Base-by-base conservation (phyloP, 176 grass and related monocot species). In the Eleusine indica region DNA sequence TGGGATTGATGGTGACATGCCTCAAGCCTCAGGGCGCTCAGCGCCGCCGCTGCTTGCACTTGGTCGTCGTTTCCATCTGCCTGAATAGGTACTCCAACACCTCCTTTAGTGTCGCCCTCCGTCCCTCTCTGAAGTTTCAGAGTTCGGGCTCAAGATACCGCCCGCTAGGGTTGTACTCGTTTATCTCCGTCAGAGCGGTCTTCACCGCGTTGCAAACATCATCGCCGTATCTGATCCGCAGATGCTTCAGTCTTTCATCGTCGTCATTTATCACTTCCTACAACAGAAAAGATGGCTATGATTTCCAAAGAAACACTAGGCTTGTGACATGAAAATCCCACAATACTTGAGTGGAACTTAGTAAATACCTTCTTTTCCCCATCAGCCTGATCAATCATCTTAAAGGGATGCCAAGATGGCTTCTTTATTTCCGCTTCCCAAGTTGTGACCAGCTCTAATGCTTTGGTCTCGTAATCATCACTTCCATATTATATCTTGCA, bases 401-500 rank as follows among this genome's bases (percentile, higher is more conserved):
- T 98, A 86, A 88, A 98, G 32, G 96, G 96, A 90, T 98, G 91
- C 96, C 96, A 98, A 17, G 87, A 62, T 80, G 96, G 91, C 54
- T 95, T 95, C 80, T 98, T 98, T 69, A 98, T 71, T 81, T 95
- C 96, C 56, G 93, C 96, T 83, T 95, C 89, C 91, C 93, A 98
- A 75, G n/a, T 63, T 58, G 87, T 71, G 46, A 80, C 79, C 41
- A 98, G 66, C 75, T 93, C 83, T 9, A 77, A 85, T 74, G 88
- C 77, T 80, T 61, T 93, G 0, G 53, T 19, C 25, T 93, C 85
- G 6, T 84, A 84, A 68, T 95, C 96, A 58, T 74, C 69, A 19
- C 56, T 61, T 17, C 80, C 68, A 21, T 80, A 93, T 69, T 84
- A 86, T 60, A 60, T 90, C 91, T 19, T 98, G 70, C 91, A 93